These are phyloP conservation scores for Arthrobotrys entomopaga DNA, from an alignment of 2,329 filamentous ascomycete species.

Conservation along the genomic window DNA sequence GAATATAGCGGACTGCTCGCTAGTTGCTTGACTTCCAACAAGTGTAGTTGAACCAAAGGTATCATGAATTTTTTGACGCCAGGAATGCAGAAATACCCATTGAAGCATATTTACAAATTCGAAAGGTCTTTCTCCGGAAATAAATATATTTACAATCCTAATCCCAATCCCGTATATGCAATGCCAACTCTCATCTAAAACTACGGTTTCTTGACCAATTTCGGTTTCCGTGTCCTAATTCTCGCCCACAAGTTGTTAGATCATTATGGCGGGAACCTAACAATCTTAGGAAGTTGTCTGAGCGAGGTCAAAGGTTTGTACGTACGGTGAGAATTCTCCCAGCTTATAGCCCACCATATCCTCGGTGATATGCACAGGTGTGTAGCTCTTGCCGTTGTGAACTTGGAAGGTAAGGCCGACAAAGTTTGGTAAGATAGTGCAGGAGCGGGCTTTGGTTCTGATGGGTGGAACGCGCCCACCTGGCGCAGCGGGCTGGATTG, in stretches of 20 bases:
- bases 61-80: no score
- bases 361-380: constrained; percentile 84
- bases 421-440: constrained; percentile 91
- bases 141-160: no score
- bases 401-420: constrained; percentile 89
- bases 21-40: no score
- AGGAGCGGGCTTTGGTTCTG: constrained; percentile 84
- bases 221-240: constrained; percentile 41
- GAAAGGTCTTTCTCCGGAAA: no score
- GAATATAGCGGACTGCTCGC: no score
- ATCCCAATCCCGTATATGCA: no score
- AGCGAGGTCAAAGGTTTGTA: constrained; percentile 57
- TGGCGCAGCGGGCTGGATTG: constrained; percentile 66
- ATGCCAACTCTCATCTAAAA: not conserved
- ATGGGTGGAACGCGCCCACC: constrained; percentile 77
- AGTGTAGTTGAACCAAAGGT: no score
- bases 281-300: not conserved
- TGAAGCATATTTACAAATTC: no score
- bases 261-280: not conserved
- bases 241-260: not conserved
- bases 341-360: constrained; percentile 97
- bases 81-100: no score
- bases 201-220: constrained; percentile 22
- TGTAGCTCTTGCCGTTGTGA: constrained; percentile 89
- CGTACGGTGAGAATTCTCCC: constrained; percentile 89